phyloP scores from a whole-genome alignment of 257 asterid species.

The Fraxinus pennsylvanica region DNA sequence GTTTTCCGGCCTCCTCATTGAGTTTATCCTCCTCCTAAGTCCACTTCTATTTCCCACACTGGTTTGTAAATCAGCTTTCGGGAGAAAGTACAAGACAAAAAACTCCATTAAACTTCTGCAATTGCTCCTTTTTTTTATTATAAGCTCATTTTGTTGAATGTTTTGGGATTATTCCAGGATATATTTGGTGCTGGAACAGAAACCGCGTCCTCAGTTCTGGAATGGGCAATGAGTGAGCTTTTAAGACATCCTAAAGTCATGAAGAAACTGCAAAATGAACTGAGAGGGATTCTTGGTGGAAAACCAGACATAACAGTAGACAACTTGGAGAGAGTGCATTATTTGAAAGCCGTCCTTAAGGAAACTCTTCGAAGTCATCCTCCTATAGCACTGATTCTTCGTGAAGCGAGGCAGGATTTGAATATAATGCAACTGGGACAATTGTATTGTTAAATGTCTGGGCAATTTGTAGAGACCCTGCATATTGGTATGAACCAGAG shows the following conservation, averaged over 20 bases:
- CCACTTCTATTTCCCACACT: too few relatives aligned
- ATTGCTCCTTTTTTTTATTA: too few relatives aligned
- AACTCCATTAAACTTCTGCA: too few relatives aligned
- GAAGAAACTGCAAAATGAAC: conserved; percentile 37
- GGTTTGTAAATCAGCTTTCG: conserved; percentile 34
- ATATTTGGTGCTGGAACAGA: conserved; percentile 50
- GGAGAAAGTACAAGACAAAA: conserved; percentile 26
- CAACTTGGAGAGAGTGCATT: conserved; percentile 50
- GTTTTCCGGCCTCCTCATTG: too few relatives aligned
- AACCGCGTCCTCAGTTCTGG: conserved; percentile 35
- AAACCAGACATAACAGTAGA: conserved; percentile 23
- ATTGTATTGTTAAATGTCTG: conserved; percentile 38
- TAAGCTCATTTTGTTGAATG: neutral
- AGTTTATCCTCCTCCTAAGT: too few relatives aligned
- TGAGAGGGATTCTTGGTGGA: conserved; percentile 21
- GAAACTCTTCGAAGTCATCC: too few relatives aligned
- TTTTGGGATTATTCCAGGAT: conserved; percentile 31
- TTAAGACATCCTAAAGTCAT: conserved; percentile 32
- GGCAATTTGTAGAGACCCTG: conserved; percentile 43
- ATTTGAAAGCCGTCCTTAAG: conserved; percentile 17
- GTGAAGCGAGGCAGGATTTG: conserved; percentile 20
- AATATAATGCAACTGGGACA: conserved; percentile 37
- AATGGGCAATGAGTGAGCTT: conserved; percentile 58
- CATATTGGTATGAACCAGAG: conserved; percentile 41
- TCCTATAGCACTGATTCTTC: too few relatives aligned